Conservation (phyloP, 306 rosid species). For the Vicia villosa region DNA sequence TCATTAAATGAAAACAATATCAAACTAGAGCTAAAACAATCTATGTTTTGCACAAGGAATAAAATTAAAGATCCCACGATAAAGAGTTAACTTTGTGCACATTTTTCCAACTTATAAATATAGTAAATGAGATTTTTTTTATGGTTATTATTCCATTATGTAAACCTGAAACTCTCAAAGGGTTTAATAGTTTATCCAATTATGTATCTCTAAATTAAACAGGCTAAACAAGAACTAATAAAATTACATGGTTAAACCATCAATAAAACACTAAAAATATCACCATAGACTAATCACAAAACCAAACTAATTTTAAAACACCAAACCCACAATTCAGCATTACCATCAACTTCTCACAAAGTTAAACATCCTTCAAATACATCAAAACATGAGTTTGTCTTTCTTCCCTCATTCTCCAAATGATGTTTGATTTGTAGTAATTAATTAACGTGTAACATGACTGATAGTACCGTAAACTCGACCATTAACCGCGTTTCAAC, state of each 20-base stretch:
- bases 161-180: not conserved
- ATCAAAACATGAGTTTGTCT: not conserved
- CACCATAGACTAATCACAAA: conserved; percentile 25
- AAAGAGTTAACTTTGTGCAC: too few relatives aligned
- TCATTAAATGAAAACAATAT: too few relatives aligned
- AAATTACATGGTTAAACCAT: conserved; percentile 12
- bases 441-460: not conserved
- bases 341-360: conserved; percentile 12
- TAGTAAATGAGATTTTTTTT: too few relatives aligned
- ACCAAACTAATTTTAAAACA: conserved; percentile 36
- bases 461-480: not conserved
- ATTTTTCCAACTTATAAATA: too few relatives aligned
- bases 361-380: not conserved
- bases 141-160: too few relatives aligned
- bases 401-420: not conserved
- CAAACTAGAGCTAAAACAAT: too few relatives aligned
- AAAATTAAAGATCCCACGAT: too few relatives aligned
- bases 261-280: conserved; percentile 32
- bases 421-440: conserved; percentile 5
- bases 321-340: conserved; percentile 34
- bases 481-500: not conserved
- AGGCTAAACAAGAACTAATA: not conserved
- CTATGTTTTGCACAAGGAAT: too few relatives aligned
- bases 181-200: not conserved
- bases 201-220: too few relatives aligned